These are phyloP conservation scores for Mortierella sp. DNA, from an alignment of 371 early-diverging fungal genomes.

Conservation along the genomic window DNA sequence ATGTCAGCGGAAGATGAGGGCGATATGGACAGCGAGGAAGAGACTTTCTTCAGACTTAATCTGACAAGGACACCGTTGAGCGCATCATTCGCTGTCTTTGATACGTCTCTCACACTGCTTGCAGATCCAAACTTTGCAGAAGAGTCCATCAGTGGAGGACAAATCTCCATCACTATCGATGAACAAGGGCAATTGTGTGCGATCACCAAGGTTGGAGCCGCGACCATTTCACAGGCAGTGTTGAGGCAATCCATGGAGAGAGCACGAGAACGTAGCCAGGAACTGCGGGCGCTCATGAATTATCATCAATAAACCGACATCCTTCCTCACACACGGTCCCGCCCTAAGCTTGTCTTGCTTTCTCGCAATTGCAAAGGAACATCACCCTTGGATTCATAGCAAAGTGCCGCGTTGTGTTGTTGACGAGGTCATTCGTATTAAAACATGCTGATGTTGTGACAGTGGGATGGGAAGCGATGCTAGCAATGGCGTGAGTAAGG, in stretches of 20 bases:
- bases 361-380: too few relatives aligned
- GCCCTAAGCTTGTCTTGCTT: too few relatives aligned
- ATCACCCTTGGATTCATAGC: background rate
- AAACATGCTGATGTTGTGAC: constrained; percentile 8
- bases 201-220: constrained; percentile 68
- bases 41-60: constrained; percentile 57
- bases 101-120: constrained; percentile 62
- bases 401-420: background rate
- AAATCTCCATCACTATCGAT: constrained; percentile 72
- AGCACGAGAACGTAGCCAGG: constrained; percentile 58
- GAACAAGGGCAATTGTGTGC: constrained; percentile 61
- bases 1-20: constrained; percentile 55
- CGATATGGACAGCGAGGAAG: constrained; percentile 6
- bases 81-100: constrained; percentile 77
- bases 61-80: constrained; percentile 68
- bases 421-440: constrained; percentile 13
- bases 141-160: constrained; percentile 67
- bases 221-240: constrained; percentile 49
- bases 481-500: background rate
- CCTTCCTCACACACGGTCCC: background rate
- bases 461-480: background rate
- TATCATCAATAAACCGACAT: constrained; percentile 9
- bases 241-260: constrained; percentile 58
- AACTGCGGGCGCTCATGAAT: constrained; percentile 46
- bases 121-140: constrained; percentile 85